phyloP scores from a whole-genome alignment of 441 rosid species.

The Oxalis stricta region DNA sequence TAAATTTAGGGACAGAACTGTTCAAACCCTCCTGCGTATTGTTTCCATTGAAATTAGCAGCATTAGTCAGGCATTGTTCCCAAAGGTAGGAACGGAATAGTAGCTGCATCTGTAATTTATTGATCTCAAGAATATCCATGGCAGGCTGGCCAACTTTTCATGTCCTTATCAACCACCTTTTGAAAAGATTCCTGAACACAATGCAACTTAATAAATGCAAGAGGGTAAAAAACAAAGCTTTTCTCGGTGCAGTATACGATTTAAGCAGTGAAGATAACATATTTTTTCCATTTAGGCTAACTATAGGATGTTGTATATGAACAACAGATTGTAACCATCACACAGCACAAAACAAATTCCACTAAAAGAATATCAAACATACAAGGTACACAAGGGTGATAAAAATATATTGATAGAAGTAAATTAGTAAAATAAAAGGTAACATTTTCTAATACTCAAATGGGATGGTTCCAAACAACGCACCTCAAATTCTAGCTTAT shows the following conservation, averaged over 20 bases:
- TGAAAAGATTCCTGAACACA: conserved; percentile 42
- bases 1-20: conserved; percentile 24
- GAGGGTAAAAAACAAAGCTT: background rate
- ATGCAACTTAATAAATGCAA: conserved; percentile 13
- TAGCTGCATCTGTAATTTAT: conserved; percentile 43
- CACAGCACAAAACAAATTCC: background rate
- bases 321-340: background rate
- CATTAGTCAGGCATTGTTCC: conserved; percentile 49
- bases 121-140: conserved; percentile 59
- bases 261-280: conserved; percentile 2
- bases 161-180: conserved; percentile 21
- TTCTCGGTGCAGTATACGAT: background rate
- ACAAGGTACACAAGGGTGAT: no score
- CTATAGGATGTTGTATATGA: background rate
- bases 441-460: background rate
- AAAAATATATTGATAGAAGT: no score
- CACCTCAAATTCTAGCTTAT: conserved; percentile 56
- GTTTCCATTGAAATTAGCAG: conserved; percentile 22
- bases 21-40: conserved; percentile 20
- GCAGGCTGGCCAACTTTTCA: conserved; percentile 28
- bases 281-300: background rate
- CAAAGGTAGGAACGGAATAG: conserved; percentile 48
- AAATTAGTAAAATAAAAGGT: background rate
- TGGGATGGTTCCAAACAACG: conserved; percentile 8
- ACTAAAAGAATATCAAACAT: background rate